These are phyloP conservation scores for Gossypium schwendimanii DNA, from an alignment of 441 rosid genomes.

Conservation along the genomic window DNA sequence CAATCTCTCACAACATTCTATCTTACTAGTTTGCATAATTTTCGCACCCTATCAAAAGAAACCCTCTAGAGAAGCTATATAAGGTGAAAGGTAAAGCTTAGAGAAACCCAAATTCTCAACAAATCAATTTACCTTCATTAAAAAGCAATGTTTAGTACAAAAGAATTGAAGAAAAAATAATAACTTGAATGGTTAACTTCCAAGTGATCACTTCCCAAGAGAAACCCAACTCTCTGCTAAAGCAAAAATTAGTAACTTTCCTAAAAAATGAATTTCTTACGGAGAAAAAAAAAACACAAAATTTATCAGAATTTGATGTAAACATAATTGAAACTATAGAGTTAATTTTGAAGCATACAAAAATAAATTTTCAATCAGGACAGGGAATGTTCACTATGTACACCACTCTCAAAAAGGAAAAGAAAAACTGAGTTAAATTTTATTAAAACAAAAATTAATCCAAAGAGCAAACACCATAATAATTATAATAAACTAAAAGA, in stretches of 20 bases:
- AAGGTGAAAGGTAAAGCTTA: neutral
- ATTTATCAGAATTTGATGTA: neutral
- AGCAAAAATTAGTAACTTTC: neutral
- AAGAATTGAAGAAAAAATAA: neutral
- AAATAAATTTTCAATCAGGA: neutral
- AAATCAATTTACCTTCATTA: neutral
- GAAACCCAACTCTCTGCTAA: neutral
- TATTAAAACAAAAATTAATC: neutral
- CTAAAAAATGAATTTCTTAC: neutral
- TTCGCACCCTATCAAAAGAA: neutral
- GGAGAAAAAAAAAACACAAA: neutral
- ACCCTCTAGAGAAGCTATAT: slow-evolving; percentile 3
- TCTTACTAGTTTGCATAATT: neutral
- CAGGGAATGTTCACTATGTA: neutral
- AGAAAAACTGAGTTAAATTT: neutral
- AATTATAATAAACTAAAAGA: slow-evolving; percentile 3
- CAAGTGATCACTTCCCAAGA: neutral
- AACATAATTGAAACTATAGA: neutral
- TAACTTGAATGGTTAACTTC: neutral
- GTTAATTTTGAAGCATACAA: neutral
- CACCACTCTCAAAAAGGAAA: neutral
- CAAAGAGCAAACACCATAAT: neutral
- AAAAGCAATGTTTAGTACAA: neutral
- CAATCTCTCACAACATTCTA: neutral
- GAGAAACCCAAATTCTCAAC: neutral